These are phyloP conservation scores for Acanthamoeba quina DNA, from an alignment of 208 protist genomes.

Conservation along the genomic window DNA sequence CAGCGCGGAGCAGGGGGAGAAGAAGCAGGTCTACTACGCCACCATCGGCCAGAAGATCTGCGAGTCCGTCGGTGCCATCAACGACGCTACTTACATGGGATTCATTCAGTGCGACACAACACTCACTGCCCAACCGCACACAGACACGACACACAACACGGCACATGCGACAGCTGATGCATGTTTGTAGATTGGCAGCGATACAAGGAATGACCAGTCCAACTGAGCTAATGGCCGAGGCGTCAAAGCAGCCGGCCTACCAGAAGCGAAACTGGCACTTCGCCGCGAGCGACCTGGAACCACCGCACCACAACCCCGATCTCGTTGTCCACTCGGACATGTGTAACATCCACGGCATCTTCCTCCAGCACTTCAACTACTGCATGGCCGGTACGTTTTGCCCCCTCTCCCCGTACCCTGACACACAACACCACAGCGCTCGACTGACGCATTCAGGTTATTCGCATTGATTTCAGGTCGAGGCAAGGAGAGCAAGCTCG, in stretches of 20 bases:
- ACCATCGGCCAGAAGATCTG: neutral
- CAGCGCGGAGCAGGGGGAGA: neutral
- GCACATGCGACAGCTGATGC: no score
- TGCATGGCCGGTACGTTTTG: neutral
- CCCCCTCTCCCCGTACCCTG: no score
- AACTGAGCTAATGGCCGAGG: neutral
- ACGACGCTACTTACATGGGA: neutral
- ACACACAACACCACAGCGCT: no score
- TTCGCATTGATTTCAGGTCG: no score
- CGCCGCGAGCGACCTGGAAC: neutral
- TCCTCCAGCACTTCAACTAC: neutral
- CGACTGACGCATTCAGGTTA: no score
- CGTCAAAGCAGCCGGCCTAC: neutral
- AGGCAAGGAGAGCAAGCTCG: no score
- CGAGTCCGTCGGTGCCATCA: neutral
- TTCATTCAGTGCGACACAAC: neutral
- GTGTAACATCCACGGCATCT: neutral
- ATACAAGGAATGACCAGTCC: neutral
- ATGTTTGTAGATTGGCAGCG: neutral
- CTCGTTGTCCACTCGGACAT: neutral
- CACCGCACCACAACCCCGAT: neutral
- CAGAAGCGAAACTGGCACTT: neutral
- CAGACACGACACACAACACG: no score
- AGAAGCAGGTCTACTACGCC: conserved; percentile 16
- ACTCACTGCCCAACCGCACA: no score